phyloP scores from a whole-genome alignment of 257 asterid genomes.

The Nicotiana tomentosiformis region DNA sequence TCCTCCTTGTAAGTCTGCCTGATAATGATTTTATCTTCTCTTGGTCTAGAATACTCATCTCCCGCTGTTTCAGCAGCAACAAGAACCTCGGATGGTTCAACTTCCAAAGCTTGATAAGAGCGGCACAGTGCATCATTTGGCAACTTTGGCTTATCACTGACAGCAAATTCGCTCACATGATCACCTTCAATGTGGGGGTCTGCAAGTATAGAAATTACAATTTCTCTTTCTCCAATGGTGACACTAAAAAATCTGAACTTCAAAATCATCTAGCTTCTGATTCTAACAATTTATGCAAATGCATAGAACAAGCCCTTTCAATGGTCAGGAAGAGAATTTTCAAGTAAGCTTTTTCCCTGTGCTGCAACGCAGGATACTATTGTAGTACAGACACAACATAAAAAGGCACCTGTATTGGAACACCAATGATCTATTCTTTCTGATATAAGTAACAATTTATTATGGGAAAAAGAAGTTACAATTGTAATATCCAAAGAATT shows the following conservation, averaged over 20 bases:
- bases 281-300: background rate
- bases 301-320: background rate
- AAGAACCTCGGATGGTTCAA: slow-evolving; percentile 20
- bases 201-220: slow-evolving; percentile 25
- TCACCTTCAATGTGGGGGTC: slow-evolving; percentile 28
- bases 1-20: slow-evolving; percentile 47
- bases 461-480: background rate
- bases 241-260: background rate
- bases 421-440: background rate
- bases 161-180: slow-evolving; percentile 12
- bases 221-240: background rate
- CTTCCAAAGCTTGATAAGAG: slow-evolving; percentile 14
- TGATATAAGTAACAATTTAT: background rate
- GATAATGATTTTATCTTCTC: slow-evolving; percentile 37
- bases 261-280: background rate
- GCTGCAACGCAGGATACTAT: background rate
- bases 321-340: background rate
- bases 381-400: background rate
- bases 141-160: slow-evolving; percentile 20
- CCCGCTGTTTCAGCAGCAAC: slow-evolving; percentile 28
- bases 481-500: background rate
- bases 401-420: background rate
- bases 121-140: slow-evolving; percentile 25
- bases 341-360: background rate
- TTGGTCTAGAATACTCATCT: slow-evolving; percentile 30